Conservation (phyloP, 768 basidiomycete genomes). For the Boletus reticuloceps region DNA sequence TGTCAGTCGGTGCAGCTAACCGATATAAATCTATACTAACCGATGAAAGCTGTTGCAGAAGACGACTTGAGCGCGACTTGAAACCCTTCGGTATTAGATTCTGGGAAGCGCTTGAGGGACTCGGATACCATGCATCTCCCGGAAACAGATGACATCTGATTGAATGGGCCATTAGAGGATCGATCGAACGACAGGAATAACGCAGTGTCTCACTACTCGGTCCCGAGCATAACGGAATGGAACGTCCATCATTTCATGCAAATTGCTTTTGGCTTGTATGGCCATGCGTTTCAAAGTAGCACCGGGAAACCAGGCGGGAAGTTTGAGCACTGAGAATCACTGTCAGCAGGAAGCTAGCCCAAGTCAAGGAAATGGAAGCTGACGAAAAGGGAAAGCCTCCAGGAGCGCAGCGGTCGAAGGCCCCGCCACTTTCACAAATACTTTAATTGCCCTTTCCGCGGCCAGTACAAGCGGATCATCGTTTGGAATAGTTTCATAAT, state of each 20-base stretch:
- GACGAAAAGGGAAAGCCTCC: constrained; percentile 33
- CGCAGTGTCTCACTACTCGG: constrained; percentile 16
- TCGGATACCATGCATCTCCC: constrained; percentile 31
- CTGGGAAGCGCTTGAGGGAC: constrained; percentile 21
- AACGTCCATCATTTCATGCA: constrained; percentile 28
- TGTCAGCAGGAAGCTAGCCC: constrained; percentile 9
- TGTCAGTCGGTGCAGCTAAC: constrained; percentile 3
- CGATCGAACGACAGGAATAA: not conserved
- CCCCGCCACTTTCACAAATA: constrained; percentile 23
- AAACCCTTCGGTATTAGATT: constrained; percentile 19
- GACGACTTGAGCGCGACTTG: constrained; percentile 29
- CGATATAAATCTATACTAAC: constrained; percentile 10
- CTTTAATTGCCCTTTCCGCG: constrained; percentile 30
- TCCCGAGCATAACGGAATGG: constrained; percentile 31
- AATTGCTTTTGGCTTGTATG: constrained; percentile 26
- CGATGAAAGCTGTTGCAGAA: constrained; percentile 33
- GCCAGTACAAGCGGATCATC: constrained; percentile 28
- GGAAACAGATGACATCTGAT: constrained; percentile 22
- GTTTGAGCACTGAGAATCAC: constrained; percentile 24
- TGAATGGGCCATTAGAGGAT: not conserved
- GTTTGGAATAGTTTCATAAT: constrained; percentile 29
- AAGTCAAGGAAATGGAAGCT: constrained; percentile 13
- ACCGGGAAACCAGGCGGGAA: constrained; percentile 36
- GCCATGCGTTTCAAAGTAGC: constrained; percentile 32
- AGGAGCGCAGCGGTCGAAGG: constrained; percentile 25